These are phyloP conservation scores for Solanum pennellii DNA, from an alignment of 257 asterid genomes.

Conservation along the genomic window DNA sequence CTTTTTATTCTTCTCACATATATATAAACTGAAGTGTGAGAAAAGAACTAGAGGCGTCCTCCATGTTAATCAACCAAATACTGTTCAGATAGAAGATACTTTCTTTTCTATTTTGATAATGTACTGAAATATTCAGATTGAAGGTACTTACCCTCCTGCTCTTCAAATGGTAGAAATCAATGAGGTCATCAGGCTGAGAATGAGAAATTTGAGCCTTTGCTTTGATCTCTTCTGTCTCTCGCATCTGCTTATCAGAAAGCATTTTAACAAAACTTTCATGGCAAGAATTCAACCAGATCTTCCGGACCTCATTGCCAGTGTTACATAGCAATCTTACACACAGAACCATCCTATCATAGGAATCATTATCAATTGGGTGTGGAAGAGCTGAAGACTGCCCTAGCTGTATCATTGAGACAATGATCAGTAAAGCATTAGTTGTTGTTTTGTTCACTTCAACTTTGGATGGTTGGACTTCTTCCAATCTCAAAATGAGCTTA, in stretches of 20 bases:
- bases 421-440: conserved; percentile 48
- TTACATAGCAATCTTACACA: conserved; percentile 65
- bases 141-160: conserved; percentile 62
- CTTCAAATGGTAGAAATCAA: conserved; percentile 93
- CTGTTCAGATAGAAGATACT: conserved; percentile 4
- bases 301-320: conserved; percentile 60
- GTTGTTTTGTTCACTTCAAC: conserved; percentile 69
- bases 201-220: conserved; percentile 73
- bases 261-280: conserved; percentile 85
- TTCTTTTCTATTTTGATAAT: neutral
- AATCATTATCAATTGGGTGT: conserved; percentile 91
- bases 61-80: neutral
- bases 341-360: conserved; percentile 71
- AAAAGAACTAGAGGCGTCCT: neutral
- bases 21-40: neutral
- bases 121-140: neutral
- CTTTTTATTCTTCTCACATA: neutral
- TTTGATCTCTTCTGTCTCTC: conserved; percentile 80
- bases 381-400: conserved; percentile 87
- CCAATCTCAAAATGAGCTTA: conserved; percentile 70
- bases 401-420: conserved; percentile 82
- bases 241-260: conserved; percentile 90
- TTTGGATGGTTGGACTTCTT: conserved; percentile 81
- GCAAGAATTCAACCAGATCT: conserved; percentile 82
- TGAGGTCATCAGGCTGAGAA: conserved; percentile 91